These are phyloP conservation scores for Phytophthora boehmeriae DNA, from an alignment of 352 stramenopile genomes.

Conservation along the genomic window DNA sequence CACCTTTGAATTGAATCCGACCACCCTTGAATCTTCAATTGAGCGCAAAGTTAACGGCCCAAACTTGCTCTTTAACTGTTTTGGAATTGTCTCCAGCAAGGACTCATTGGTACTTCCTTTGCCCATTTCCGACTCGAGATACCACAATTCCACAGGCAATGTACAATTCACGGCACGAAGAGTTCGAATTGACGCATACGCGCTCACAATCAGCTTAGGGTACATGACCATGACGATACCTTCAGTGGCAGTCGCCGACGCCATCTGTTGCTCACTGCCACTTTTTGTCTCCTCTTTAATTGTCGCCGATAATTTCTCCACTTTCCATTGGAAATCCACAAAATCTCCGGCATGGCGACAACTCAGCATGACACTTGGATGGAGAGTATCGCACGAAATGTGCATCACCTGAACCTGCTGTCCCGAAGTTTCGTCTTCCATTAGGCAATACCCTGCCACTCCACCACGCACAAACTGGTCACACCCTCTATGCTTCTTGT, in stretches of 20 bases:
- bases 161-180: constrained; percentile 50
- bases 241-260: constrained; percentile 2
- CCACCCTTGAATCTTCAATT: constrained; percentile 34
- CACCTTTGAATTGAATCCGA: constrained; percentile 57
- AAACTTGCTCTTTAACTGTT: constrained; percentile 26
- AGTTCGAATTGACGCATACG: constrained; percentile 44
- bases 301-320: constrained; percentile 14
- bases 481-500: constrained; percentile 45
- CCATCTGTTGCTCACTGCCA: constrained; percentile 1
- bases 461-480: constrained; percentile 42
- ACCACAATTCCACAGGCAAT: constrained; percentile 71
- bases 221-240: constrained; percentile 69
- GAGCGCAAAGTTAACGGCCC: constrained; percentile 30
- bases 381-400: constrained; percentile 40
- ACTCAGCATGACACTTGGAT: constrained; percentile 42
- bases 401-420: constrained; percentile 47
- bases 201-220: constrained; percentile 50
- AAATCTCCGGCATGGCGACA: constrained; percentile 55
- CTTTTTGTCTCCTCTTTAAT: constrained; percentile 19
- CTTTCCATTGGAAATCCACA: constrained; percentile 39
- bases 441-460: constrained; percentile 54
- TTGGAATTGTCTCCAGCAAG: constrained; percentile 24
- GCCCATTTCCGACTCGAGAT: constrained; percentile 44
- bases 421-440: constrained; percentile 40
- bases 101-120: constrained; percentile 14